Conservation (phyloP, 2,329 filamentous ascomycete species). For the Myriosclerotinia scirpicola region DNA sequence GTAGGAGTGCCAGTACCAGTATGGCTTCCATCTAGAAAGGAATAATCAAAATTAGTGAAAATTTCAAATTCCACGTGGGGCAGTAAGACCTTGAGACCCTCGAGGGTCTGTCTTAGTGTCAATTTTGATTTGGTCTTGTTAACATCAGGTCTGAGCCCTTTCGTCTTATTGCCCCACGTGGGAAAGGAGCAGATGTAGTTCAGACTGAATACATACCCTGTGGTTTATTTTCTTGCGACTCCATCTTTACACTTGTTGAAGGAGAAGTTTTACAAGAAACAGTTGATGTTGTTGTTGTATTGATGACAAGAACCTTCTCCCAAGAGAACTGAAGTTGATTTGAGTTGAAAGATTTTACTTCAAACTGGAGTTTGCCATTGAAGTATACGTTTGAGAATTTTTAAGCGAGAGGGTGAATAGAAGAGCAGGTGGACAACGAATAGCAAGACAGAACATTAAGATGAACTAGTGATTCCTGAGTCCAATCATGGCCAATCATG, state of each 20-base stretch:
- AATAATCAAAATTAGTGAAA: background rate
- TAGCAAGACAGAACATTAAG: background rate
- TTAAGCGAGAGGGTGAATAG: constrained; percentile 13
- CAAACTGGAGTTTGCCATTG: background rate
- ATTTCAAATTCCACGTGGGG: background rate
- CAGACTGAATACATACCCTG: background rate
- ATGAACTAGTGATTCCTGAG: background rate
- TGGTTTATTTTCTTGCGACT: background rate
- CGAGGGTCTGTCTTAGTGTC: background rate
- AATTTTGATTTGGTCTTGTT: background rate
- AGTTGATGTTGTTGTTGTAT: background rate
- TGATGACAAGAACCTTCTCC: background rate
- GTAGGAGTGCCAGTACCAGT: constrained; percentile 1
- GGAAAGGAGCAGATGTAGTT: background rate
- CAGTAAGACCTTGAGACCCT: background rate
- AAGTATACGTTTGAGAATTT: background rate
- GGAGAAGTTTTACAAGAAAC: background rate
- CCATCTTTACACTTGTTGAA: constrained; percentile 6
- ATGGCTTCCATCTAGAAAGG: constrained; percentile 9
- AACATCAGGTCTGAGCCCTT: background rate
- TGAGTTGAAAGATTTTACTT: background rate
- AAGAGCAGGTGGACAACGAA: background rate
- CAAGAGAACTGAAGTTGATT: background rate
- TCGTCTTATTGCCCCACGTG: background rate
- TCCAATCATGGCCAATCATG: background rate